These are phyloP conservation scores for Senna siamea DNA, from an alignment of 306 rosid species.

Conservation along the genomic window DNA sequence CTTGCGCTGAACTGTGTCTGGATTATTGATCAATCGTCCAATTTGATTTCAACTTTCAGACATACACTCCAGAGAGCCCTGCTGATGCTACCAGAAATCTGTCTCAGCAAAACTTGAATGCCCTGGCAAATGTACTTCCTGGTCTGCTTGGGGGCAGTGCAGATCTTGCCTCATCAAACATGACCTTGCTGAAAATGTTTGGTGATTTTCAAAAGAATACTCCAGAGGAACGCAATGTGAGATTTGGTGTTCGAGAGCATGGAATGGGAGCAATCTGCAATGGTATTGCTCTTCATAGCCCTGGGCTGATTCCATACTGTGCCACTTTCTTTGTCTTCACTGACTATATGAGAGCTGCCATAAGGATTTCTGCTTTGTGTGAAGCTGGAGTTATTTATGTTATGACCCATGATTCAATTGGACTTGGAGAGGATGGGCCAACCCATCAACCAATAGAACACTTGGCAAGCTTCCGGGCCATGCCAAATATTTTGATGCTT, in stretches of 20 bases:
- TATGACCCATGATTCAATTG: slow-evolving; percentile 98
- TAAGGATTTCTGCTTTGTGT: slow-evolving; percentile 83
- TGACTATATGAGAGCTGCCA: slow-evolving; percentile 98
- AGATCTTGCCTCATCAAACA: slow-evolving; percentile 96
- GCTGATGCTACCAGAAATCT: slow-evolving; percentile 92
- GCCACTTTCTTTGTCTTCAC: slow-evolving; percentile 99
- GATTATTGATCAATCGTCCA: slow-evolving; percentile 30
- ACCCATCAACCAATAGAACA: slow-evolving; percentile 99
- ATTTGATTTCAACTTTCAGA: slow-evolving; percentile 56
- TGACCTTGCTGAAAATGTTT: slow-evolving; percentile 84
- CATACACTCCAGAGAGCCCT: slow-evolving; percentile 89
- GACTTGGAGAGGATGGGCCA: slow-evolving; percentile 99
- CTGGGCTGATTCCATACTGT: slow-evolving; percentile 90
- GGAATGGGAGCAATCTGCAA: slow-evolving; percentile 96
- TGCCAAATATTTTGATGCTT: slow-evolving; percentile 97
- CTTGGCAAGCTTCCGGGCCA: slow-evolving; percentile 96
- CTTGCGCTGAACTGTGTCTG: slow-evolving; percentile 17
- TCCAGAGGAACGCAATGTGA: slow-evolving; percentile 93
- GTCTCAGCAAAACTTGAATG: slow-evolving; percentile 84
- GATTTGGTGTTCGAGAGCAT: slow-evolving; percentile 97
- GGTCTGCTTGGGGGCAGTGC: slow-evolving; percentile 98
- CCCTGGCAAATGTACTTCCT: slow-evolving; percentile 86
- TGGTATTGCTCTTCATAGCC: slow-evolving; percentile 94
- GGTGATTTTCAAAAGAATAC: slow-evolving; percentile 96
- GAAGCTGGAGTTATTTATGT: slow-evolving; percentile 91